A percentile compares a stretch with the other conserved stretches of the same genome.
Conservation (phyloP, 2,329 filamentous ascomycete genomes). For the Claviceps citrina region DNA sequence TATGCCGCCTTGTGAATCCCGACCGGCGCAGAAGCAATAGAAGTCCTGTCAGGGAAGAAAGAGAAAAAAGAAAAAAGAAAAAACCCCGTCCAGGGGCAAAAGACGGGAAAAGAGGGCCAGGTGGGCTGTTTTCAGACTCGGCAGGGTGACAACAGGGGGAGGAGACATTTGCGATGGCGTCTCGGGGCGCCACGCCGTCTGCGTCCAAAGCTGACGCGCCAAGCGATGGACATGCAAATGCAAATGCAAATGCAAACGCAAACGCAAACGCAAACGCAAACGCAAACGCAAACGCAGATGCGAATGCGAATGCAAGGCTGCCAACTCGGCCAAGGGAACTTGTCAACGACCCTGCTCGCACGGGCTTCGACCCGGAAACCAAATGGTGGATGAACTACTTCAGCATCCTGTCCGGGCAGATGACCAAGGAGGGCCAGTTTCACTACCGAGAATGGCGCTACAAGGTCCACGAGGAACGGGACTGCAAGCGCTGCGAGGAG, state of each 20-base stretch:
- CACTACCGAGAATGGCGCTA: constrained; percentile 69
- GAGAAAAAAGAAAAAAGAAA: not conserved
- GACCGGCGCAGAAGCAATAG: not conserved
- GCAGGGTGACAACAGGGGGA: not conserved
- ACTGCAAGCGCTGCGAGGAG: constrained; percentile 69
- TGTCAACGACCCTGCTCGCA: constrained; percentile 43
- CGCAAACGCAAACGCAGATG: constrained; percentile 2
- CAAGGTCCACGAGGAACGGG: constrained; percentile 55
- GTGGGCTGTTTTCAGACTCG: not conserved
- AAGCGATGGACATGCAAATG: constrained; percentile 4
- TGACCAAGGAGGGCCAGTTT: constrained; percentile 52
- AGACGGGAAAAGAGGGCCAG: not conserved
- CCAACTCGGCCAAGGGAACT: constrained; percentile 19
- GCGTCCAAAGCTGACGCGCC: constrained; percentile 8
- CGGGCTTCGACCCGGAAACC: constrained; percentile 46
- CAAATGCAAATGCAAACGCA: constrained; percentile 2
- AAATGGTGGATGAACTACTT: constrained; percentile 74
- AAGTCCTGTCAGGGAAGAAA: not conserved
- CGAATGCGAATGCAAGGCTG: constrained; percentile 2
- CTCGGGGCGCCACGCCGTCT: constrained; percentile 3
- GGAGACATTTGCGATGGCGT: constrained; percentile 4
- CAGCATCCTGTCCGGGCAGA: constrained; percentile 58
- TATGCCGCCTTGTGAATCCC: not conserved
- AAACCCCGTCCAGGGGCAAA: not conserved
- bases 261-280: constrained; percentile 2